Base-by-base conservation (phyloP, 108 stramenopile genomes). In the Nitzschia putrida region DNA sequence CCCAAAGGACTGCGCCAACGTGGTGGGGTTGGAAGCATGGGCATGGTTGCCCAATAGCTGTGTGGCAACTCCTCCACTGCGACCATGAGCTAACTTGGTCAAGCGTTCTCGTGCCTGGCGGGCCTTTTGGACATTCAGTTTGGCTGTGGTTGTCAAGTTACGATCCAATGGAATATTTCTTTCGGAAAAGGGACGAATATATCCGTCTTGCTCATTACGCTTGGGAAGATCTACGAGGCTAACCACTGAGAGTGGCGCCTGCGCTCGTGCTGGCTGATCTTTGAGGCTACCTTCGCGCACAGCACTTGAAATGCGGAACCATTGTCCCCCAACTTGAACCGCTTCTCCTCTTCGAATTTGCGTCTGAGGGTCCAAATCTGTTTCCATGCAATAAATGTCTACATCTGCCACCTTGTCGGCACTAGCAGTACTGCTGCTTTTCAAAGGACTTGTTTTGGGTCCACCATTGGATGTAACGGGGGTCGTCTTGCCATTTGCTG, bases 341-440 rank as follows among this genome's bases (percentile, higher is more conserved):
- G 90, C 93, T 72, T 94, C 93, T 20, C 93, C 93, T 16, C 93
- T 66, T 25, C 93, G 79, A 39, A 91, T 85, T 66, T 94, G 93
- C 16, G 58, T 66, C 0, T 57, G 52, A 2, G 89, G 90, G 70
- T 91, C 88, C 25, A 88, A 61, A 74, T 91, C 93, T 21, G 83
- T 88, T 34, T 79, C 64, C 39, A 86, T 57, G n/a, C 64, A 42
- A 57, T 76, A 66, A 6, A 78, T 42, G 20, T 78, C 44, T 55
- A 40, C 16, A 67, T 72, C 37, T 21, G 43, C 44, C 20, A 16
- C 8, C 23, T 44, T 18, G 44, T 20, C 39, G 7, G 14, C 23
- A 59, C 7, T 40, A 3, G 14, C 25, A 13, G 23, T 61, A 12
- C 40, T 18, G 18, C 38, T 61, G 18, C 29, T 23, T 22, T 21